A percentile compares a stretch with the other conserved stretches of the same genome.
Conservation (phyloP, 176 grass and related monocot species). For the Guadua angustifolia region DNA sequence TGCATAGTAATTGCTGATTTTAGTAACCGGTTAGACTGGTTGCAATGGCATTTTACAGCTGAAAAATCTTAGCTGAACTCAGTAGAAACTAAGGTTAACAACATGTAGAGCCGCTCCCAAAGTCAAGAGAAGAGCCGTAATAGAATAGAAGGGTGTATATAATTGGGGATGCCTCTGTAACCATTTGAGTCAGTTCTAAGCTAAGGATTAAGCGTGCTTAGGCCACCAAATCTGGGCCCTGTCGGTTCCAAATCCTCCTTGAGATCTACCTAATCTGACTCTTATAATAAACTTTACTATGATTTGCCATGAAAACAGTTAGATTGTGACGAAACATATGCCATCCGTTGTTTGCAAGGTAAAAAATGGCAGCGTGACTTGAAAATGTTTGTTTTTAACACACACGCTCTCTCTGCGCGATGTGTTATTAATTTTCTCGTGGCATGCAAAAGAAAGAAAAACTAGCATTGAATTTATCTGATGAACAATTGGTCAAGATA, state of each 20-base stretch:
- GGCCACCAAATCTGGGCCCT: slow-evolving; percentile 56
- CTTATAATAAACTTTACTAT: slow-evolving; percentile 1
- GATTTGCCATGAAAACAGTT: background rate
- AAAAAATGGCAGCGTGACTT: slow-evolving; percentile 1
- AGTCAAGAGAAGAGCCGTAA: background rate
- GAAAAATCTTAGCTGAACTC: background rate
- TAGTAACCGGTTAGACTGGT: background rate
- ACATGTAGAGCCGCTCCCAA: background rate
- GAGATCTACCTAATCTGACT: slow-evolving; percentile 45
- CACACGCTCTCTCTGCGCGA: background rate
- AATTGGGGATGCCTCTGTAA: background rate
- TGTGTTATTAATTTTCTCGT: too few species aligned
- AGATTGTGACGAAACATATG: slow-evolving; percentile 5
- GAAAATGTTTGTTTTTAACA: background rate
- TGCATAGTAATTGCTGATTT: background rate
- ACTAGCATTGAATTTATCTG: background rate
- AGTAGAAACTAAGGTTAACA: background rate
- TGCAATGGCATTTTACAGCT: background rate
- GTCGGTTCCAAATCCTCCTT: slow-evolving; percentile 43
- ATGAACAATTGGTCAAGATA: background rate
- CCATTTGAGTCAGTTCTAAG: slow-evolving; percentile 36
- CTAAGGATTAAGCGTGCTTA: background rate
- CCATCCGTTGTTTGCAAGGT: background rate
- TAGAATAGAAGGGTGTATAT: background rate
- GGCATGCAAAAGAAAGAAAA: background rate